A percentile compares a stretch with the other conserved stretches of the same genome.
phyloP scores from a whole-genome alignment of 148 eudicot genomes.

The Cornus kousa region DNA sequence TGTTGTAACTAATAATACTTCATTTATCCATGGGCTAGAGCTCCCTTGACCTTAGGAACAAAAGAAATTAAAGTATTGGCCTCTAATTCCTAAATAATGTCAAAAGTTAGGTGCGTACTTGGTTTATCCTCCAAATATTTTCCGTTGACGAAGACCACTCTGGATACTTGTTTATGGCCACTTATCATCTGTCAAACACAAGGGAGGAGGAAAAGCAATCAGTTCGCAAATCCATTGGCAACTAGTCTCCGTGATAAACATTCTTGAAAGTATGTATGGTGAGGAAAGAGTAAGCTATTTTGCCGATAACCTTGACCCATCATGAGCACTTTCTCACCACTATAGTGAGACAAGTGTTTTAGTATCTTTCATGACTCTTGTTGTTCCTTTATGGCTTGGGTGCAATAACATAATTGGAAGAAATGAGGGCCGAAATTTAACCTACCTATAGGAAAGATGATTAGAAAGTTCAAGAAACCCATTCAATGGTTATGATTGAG shows the following conservation, averaged over 20 bases:
- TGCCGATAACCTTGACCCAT: background rate
- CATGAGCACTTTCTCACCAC: background rate
- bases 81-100: no score
- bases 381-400: background rate
- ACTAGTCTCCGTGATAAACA: no score
- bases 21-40: no score
- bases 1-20: no score
- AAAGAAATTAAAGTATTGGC: no score
- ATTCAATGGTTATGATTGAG: background rate
- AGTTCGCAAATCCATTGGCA: no score
- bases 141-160: no score
- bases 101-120: no score
- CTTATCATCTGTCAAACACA: background rate
- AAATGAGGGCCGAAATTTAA: background rate
- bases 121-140: no score
- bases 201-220: background rate
- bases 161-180: no score
- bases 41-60: no score
- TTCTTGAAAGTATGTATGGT: background rate
- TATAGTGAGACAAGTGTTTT: background rate
- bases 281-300: background rate
- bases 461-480: background rate
- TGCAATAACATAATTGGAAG: background rate
- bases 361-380: background rate
- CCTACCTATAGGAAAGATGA: background rate